phyloP scores from a whole-genome alignment of 768 basidiomycete genomes.

The Hysterangium stoloniferum region DNA sequence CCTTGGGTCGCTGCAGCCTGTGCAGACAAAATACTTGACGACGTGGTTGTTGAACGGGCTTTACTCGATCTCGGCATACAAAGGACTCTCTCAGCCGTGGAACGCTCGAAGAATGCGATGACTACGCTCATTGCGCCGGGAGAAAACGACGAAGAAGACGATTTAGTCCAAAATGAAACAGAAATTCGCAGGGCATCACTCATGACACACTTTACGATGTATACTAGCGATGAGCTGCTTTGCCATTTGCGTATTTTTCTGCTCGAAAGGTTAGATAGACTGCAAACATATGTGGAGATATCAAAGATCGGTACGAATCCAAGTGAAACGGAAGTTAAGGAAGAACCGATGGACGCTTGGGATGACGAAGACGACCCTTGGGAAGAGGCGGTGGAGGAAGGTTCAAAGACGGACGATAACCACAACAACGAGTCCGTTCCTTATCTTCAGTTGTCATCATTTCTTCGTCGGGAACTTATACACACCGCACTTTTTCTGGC shows the following conservation, averaged over 20 bases:
- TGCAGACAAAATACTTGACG: slow-evolving; percentile 56
- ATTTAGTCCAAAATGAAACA: slow-evolving; percentile 3
- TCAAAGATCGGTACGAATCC: slow-evolving; percentile 16
- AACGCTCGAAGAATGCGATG: slow-evolving; percentile 35
- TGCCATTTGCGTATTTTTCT: slow-evolving; percentile 60
- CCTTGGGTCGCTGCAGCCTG: slow-evolving; percentile 75
- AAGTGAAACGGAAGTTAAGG: slow-evolving; percentile 36
- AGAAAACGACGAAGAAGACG: slow-evolving; percentile 17
- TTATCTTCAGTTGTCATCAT: slow-evolving; percentile 48
- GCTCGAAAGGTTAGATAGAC: slow-evolving; percentile 57
- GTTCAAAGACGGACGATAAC: slow-evolving; percentile 16
- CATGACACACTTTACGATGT: slow-evolving; percentile 44
- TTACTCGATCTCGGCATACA: slow-evolving; percentile 58
- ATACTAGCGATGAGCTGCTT: slow-evolving; percentile 55
- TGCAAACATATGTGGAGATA: slow-evolving; percentile 62
- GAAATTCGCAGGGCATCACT: slow-evolving; percentile 25
- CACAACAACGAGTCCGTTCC: slow-evolving; percentile 16
- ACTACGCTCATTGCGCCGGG: slow-evolving; percentile 17
- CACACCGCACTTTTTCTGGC: slow-evolving; percentile 61
- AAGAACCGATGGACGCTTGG: slow-evolving; percentile 36
- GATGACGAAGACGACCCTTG: slow-evolving; percentile 59
- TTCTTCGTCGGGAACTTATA: slow-evolving; percentile 53
- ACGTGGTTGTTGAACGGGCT: slow-evolving; percentile 43
- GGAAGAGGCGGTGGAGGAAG: slow-evolving; percentile 41
- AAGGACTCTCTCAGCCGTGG: slow-evolving; percentile 44